phyloP scores from a whole-genome alignment of 2,329 filamentous ascomycete species.

The Aspergillus pseudonomiae region DNA sequence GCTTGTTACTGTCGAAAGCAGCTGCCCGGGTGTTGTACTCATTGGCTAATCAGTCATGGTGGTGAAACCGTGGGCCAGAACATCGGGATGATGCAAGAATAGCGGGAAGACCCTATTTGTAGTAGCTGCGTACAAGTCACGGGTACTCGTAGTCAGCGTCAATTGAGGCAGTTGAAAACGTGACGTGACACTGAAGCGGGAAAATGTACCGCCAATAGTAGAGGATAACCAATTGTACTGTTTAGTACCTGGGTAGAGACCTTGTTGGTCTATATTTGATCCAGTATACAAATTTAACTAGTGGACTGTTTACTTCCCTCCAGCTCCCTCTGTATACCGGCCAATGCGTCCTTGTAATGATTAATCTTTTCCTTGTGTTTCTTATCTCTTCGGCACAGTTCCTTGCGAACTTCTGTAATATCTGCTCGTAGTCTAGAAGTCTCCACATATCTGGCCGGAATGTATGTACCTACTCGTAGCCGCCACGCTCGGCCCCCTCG shows the following conservation, averaged over 20 bases:
- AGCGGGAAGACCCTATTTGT: background rate
- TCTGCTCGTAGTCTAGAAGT: too few species aligned
- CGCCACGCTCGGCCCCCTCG: too few species aligned
- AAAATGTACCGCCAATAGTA: background rate
- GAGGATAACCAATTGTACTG: background rate
- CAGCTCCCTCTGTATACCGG: too few species aligned
- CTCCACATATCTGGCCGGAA: too few species aligned
- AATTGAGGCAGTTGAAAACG: background rate
- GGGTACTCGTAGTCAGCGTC: background rate
- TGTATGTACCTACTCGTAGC: too few species aligned
- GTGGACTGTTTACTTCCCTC: too few species aligned
- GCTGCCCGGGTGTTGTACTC: background rate
- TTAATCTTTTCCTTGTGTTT: too few species aligned
- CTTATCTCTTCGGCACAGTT: too few species aligned
- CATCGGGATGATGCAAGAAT: slow-evolving; percentile 2
- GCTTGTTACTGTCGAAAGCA: background rate
- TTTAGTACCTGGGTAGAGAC: background rate
- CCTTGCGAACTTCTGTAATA: too few species aligned
- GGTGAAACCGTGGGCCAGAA: background rate
- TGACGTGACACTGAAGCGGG: background rate
- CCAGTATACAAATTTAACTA: background rate
- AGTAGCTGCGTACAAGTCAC: too few species aligned
- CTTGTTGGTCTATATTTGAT: too few species aligned
- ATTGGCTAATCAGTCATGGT: background rate
- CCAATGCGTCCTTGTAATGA: too few species aligned